Evolutionary conservation across 2,329 filamentous ascomycete genomes (phyloP).

Genomic region (Monilinia polystroma): DNA sequence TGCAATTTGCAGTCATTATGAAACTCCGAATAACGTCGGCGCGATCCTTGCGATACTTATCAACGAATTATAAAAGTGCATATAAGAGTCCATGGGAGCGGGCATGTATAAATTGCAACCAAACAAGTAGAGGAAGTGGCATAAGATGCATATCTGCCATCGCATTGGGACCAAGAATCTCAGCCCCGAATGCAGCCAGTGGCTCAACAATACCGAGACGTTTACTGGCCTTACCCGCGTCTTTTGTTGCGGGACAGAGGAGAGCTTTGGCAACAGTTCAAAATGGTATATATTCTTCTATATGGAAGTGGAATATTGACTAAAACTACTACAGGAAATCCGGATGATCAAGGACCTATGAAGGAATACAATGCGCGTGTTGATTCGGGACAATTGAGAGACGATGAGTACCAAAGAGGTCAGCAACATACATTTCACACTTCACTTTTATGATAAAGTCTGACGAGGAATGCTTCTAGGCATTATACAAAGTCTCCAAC

Average conservation of each 20-base stretch:
- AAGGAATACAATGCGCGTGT: constrained; percentile 87
- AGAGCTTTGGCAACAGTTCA: constrained; percentile 36
- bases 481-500: constrained; percentile 85
- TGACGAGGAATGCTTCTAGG: constrained; percentile 48
- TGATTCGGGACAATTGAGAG: constrained; percentile 66
- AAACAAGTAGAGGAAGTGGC: not conserved
- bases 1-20: constrained; percentile 17
- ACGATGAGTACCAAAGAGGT: constrained; percentile 92
- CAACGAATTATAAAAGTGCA: constrained; percentile 5
- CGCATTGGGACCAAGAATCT: not conserved
- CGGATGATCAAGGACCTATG: constrained; percentile 62
- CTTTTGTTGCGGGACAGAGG: constrained; percentile 37
- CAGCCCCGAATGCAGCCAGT: not conserved
- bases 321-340: constrained; percentile 31
- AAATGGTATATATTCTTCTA: constrained; percentile 31
- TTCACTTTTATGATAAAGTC: constrained; percentile 7
- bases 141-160: not conserved
- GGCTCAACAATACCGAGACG: not conserved
- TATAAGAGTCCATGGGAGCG: not conserved
- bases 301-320: too few species aligned
- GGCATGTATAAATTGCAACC: not conserved
- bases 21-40: constrained; percentile 9
- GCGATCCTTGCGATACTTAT: constrained; percentile 15
- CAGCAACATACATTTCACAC: constrained; percentile 33
- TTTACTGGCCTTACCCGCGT: constrained; percentile 32